Evolutionary conservation across 2,329 filamentous ascomycete genomes (phyloP).

Genomic region (Aspergillus sp.): DNA sequence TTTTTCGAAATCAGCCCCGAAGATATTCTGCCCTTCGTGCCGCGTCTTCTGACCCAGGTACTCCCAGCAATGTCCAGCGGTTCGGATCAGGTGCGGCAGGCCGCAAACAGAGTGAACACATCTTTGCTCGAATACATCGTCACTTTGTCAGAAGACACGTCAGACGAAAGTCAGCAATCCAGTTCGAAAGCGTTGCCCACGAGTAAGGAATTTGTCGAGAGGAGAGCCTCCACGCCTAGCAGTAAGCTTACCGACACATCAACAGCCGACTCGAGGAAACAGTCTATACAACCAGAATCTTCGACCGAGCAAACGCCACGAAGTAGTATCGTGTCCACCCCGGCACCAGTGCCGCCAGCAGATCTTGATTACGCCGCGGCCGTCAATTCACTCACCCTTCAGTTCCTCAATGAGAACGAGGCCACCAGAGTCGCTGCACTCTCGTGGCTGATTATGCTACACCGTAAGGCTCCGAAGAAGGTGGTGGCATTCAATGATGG

Average conservation of each 20-base stretch:
- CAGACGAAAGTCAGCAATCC: conserved; percentile 39
- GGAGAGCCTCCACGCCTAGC: conserved; percentile 44
- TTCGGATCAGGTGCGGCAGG: conserved; percentile 83
- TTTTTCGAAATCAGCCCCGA: conserved; percentile 98
- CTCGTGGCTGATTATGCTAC: conserved; percentile 96
- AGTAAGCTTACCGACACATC: conserved; percentile 29
- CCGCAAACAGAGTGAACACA: conserved; percentile 84
- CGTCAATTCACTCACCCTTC: conserved; percentile 85
- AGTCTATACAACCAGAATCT: conserved; percentile 28
- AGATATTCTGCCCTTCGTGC: conserved; percentile 92
- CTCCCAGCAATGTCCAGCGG: conserved; percentile 91
- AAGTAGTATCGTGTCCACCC: conserved; percentile 48
- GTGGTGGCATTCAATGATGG: conserved; percentile 95
- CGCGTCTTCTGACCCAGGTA: conserved; percentile 85
- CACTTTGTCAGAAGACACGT: conserved; percentile 73
- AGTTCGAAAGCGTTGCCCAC: conserved; percentile 43
- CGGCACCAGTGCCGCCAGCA: conserved; percentile 46
- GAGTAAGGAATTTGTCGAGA: conserved; percentile 39
- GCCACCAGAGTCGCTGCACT: conserved; percentile 90
- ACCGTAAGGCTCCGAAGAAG: conserved; percentile 89
- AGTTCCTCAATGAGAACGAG: conserved; percentile 96
- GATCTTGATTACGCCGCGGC: conserved; percentile 96
- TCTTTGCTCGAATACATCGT: conserved; percentile 94
- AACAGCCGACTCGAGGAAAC: conserved; percentile 29
- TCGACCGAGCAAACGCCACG: conserved; percentile 43